Percentiles rank a stretch among this genome's conserved stretches.
Conservation (phyloP, 1,284 basidiomycete genomes). For the Microbotryum violaceum region DNA sequence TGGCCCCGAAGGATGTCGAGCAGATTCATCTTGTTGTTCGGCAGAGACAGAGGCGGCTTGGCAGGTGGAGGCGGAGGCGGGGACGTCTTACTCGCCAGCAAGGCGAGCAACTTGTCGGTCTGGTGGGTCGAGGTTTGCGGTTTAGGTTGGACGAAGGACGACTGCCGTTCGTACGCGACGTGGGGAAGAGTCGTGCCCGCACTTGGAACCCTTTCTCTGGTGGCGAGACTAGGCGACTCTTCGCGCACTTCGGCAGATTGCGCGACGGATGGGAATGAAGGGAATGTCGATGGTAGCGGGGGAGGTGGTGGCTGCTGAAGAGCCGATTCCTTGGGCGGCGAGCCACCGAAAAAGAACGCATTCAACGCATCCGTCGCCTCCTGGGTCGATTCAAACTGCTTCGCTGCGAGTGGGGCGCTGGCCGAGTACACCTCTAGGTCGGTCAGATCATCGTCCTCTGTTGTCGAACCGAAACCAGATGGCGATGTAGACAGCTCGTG, state of each 20-base stretch:
- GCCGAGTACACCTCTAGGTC: background rate
- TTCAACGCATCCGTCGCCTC: conserved; percentile 27
- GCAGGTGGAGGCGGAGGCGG: conserved; percentile 3
- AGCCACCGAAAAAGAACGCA: conserved; percentile 30
- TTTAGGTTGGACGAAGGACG: conserved; percentile 24
- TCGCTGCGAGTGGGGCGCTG: background rate
- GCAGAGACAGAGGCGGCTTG: no score
- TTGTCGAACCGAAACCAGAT: background rate
- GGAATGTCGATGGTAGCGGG: background rate
- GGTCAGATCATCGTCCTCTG: conserved; percentile 4
- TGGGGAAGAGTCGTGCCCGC: conserved; percentile 13
- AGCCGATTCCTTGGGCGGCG: conserved; percentile 2
- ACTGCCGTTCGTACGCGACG: conserved; percentile 24
- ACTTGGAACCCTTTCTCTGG: background rate
- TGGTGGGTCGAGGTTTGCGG: conserved; percentile 13
- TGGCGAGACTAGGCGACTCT: background rate
- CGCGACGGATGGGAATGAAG: background rate
- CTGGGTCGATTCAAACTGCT: conserved; percentile 15
- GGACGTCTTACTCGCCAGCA: conserved; percentile 6
- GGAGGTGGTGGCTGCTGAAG: background rate
- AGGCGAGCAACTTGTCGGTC: conserved; percentile 18
- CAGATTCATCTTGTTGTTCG: background rate
- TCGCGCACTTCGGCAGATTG: background rate
- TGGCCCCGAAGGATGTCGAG: conserved; percentile 9
- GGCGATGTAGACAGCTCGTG: conserved; percentile 4